Conservation (phyloP, 257 asterid genomes). For the Coffea canephora region DNA sequence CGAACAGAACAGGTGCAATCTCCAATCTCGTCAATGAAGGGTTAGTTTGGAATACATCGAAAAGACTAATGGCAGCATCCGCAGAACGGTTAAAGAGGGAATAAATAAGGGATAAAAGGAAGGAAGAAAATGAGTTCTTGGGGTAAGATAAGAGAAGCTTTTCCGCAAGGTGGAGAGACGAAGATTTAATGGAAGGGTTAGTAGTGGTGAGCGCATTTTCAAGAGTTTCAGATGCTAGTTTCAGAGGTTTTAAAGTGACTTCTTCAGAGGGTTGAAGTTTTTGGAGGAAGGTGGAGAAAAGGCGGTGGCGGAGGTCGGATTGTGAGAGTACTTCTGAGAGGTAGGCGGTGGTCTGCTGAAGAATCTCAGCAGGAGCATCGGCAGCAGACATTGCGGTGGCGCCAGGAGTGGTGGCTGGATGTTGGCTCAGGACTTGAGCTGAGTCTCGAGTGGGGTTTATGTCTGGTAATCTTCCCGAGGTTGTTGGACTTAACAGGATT, state of each 20-base stretch:
- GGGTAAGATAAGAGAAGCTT: conserved; percentile 52
- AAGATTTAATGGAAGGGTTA: conserved; percentile 37
- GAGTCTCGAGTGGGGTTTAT: not conserved
- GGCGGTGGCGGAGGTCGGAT: conserved; percentile 46
- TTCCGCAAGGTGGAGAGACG: conserved; percentile 60
- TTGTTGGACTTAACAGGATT: not conserved
- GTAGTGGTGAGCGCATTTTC: conserved; percentile 56
- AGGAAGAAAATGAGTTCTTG: conserved; percentile 39
- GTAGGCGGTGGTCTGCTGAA: conserved; percentile 49
- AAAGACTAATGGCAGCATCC: conserved; percentile 48
- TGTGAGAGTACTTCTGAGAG: conserved; percentile 42
- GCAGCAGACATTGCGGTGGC: conserved; percentile 39
- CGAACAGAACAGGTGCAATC: conserved; percentile 54
- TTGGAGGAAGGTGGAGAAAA: conserved; percentile 44
- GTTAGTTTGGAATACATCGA: conserved; percentile 39
- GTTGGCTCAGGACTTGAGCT: not conserved
- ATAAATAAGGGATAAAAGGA: conserved; percentile 51
- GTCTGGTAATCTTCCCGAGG: not conserved
- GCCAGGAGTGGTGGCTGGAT: conserved; percentile 2
- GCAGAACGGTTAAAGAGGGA: conserved; percentile 32
- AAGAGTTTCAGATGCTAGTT: conserved; percentile 49
- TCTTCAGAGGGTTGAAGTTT: conserved; percentile 29
- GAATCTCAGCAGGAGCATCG: conserved; percentile 40
- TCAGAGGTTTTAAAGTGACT: conserved; percentile 37
- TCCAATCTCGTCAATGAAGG: conserved; percentile 56